Evolutionary conservation across 495 filamentous ascomycete species (phyloP), one percentile per base, ranked within the genome.

Genomic region (Penicillium lagena): DNA sequence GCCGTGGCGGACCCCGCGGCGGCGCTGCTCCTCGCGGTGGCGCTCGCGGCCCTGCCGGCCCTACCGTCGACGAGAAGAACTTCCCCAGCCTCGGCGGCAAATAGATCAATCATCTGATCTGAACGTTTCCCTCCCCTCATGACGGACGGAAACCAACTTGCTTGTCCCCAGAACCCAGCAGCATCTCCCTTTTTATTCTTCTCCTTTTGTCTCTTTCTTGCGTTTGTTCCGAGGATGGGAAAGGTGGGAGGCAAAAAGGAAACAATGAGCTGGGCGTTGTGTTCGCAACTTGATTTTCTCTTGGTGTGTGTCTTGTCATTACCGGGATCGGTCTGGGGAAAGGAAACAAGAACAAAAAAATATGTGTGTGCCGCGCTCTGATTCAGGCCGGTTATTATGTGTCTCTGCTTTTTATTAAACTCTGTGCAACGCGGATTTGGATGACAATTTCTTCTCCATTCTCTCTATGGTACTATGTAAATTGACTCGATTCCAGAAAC

Each of bases 11-110:
- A 15, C 37, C 40, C 37, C 54, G 55, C 38, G 62, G 62, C 40
- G 55, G 67, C 52, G 55, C 66, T 55, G 62, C 60, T 40, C 48
- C 53, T 15, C 56, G 64, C 42, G 59, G 59, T 37, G 58, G 58
- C 40, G 63, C 62, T 50, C 53, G 54, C 49, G 60, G 50, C 49
- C 53, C 55, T 42, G 55, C 64, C 48, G 62, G 60, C 41, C 62
- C 62, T 51, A 56, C 63, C 56, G 67, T 71, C 50, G 70, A 73
- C 55, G 70, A 73, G 60, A 70, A 71, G 65, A 73, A 73, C 68
- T 73, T 73, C 63, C 70, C 70, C 57, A 68, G 59, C 62, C 66
- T 73, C 49, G 70, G 70, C 50, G 62, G 54, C 48, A 68, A 70
- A 59, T 71, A 71, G 22, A 4, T 22, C 22, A 22, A 22, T 22